These are phyloP conservation scores for Podospora pseudopauciseta DNA, from an alignment of 495 filamentous ascomycete genomes.

Conservation along the genomic window DNA sequence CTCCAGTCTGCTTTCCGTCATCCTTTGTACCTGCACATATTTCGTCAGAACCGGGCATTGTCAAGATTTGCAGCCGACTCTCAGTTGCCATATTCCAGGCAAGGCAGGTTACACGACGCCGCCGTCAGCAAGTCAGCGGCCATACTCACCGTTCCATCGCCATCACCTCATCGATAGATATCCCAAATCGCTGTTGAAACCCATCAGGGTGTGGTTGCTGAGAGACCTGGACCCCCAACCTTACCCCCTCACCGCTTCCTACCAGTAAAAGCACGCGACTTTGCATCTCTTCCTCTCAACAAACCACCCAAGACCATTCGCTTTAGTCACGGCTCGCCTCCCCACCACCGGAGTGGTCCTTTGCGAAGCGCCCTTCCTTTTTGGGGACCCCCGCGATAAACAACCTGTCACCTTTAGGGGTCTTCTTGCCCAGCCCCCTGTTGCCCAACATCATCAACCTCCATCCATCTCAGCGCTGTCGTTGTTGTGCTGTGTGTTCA, in stretches of 20 bases:
- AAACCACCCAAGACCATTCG: slow-evolving; percentile 2
- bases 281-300: not conserved
- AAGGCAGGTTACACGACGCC: slow-evolving; percentile 2
- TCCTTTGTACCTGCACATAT: slow-evolving; percentile 5
- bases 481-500: slow-evolving; percentile 11
- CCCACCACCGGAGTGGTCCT: slow-evolving; percentile 9
- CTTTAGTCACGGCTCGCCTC: slow-evolving; percentile 4
- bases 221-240: not conserved
- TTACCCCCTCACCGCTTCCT: slow-evolving; percentile 10
- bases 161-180: slow-evolving; percentile 9
- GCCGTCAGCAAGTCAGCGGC: not conserved
- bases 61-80: not conserved
- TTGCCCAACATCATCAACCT: not conserved
- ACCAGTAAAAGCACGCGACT: slow-evolving; percentile 8
- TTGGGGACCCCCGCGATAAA: slow-evolving; percentile 10
- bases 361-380: slow-evolving; percentile 11
- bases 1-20: slow-evolving; percentile 6
- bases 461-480: not conserved
- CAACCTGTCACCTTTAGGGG: slow-evolving; percentile 4
- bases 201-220: not conserved
- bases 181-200: not conserved
- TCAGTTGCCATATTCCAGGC: not conserved
- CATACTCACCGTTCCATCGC: slow-evolving; percentile 2
- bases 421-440: not conserved
- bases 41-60: slow-evolving; percentile 8